Evolutionary conservation across 2,329 filamentous ascomycete genomes (phyloP).

Genomic region (Leptodontidium sp.): DNA sequence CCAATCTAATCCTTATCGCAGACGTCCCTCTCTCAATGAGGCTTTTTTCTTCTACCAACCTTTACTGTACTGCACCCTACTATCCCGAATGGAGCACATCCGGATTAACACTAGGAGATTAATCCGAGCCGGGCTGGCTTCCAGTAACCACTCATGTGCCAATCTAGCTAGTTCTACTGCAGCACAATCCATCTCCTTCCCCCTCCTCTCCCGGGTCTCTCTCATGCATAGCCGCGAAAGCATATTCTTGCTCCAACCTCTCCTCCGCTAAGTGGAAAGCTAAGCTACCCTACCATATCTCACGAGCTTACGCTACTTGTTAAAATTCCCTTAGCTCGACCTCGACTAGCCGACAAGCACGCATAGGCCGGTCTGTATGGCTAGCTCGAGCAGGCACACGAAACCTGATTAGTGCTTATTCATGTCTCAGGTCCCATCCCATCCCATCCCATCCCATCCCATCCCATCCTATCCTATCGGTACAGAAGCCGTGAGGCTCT

Average conservation of each 20-base stretch:
- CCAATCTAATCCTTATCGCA: too few relatives aligned
- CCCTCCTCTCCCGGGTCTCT: constrained; percentile 4
- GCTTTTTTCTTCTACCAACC: not conserved
- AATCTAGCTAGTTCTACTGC: too few relatives aligned
- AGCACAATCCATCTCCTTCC: too few relatives aligned
- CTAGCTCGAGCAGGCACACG: not conserved
- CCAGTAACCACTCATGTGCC: not conserved
- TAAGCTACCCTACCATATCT: too few relatives aligned
- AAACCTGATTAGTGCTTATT: constrained; percentile 4
- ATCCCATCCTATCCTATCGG: not conserved
- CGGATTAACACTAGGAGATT: too few relatives aligned
- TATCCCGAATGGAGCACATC: not conserved
- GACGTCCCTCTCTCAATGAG: not conserved
- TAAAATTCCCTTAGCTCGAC: too few relatives aligned
- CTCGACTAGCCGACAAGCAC: too few relatives aligned
- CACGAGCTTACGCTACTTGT: too few relatives aligned
- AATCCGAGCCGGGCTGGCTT: too few relatives aligned
- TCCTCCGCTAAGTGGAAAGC: too few relatives aligned
- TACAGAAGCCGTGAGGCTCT: constrained; percentile 18
- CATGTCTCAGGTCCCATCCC: constrained; percentile 7
- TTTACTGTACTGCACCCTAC: not conserved
- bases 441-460: not conserved
- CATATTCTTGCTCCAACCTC: not conserved
- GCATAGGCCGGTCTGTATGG: not conserved
- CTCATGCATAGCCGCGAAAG: constrained; percentile 21